Evolutionary conservation across 257 asterid species (phyloP).

Genomic region (Salvia splendens): DNA sequence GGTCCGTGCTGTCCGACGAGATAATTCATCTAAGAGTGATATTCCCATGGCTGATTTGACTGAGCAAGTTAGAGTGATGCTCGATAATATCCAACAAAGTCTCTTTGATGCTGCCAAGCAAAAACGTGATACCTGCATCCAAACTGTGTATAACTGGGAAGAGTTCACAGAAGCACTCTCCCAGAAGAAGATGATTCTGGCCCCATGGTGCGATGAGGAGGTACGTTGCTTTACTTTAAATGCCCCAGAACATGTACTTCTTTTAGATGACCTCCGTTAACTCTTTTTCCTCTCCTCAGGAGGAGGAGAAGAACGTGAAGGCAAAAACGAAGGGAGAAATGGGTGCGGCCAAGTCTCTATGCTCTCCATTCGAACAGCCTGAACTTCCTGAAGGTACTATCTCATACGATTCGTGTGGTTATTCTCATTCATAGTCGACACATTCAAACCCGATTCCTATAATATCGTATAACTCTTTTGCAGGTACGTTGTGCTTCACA

Average conservation of each 20-base stretch:
- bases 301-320: conserved; percentile 91
- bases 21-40: conserved; percentile 66
- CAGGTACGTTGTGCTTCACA: conserved; percentile 89
- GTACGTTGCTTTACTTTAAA: conserved; percentile 35
- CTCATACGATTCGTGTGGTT: background rate
- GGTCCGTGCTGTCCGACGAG: conserved; percentile 95
- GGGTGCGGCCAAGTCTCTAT: conserved; percentile 90
- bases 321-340: conserved; percentile 83
- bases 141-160: conserved; percentile 72
- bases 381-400: conserved; percentile 75
- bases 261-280: background rate
- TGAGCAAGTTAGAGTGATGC: conserved; percentile 53
- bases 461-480: background rate
- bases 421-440: background rate
- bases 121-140: conserved; percentile 78
- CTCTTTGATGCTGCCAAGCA: conserved; percentile 72
- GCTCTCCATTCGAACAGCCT: conserved; percentile 91
- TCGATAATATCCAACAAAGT: conserved; percentile 60
- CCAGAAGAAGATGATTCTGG: conserved; percentile 81
- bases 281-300: conserved; percentile 43
- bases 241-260: background rate
- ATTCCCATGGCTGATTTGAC: conserved; percentile 67
- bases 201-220: conserved; percentile 98
- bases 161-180: conserved; percentile 72
- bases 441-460: background rate